Percentiles rank a stretch among this genome's conserved stretches.
These are phyloP conservation scores for Sanghuangporus sanghuang DNA, from an alignment of 1,284 basidiomycete species.

Conservation along the genomic window DNA sequence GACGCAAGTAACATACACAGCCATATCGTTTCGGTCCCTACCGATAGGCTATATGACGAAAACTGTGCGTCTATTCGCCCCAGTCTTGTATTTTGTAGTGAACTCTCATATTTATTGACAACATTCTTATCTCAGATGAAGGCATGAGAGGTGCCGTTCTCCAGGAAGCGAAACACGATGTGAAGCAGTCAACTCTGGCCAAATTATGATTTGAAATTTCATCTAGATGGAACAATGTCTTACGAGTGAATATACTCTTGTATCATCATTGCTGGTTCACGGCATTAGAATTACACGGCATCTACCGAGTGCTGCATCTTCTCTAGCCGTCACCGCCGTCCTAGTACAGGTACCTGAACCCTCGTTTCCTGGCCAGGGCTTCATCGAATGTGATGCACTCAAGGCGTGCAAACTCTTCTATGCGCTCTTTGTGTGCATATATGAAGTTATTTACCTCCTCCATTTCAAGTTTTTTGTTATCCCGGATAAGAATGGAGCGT, in stretches of 20 bases:
- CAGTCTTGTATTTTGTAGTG: neutral
- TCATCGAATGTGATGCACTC: slow-evolving; percentile 35
- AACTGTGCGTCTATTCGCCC: slow-evolving; percentile 52
- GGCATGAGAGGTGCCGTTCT: slow-evolving; percentile 11
- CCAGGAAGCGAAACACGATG: slow-evolving; percentile 7
- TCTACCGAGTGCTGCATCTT: no score
- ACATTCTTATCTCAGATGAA: slow-evolving; percentile 2
- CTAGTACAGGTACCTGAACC: slow-evolving; percentile 39
- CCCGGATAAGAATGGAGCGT: slow-evolving; percentile 28
- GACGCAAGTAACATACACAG: slow-evolving; percentile 67
- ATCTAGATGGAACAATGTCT: no score
- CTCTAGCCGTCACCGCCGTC: neutral
- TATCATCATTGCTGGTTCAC: no score
- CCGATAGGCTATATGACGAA: slow-evolving; percentile 65
- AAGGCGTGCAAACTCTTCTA: slow-evolving; percentile 34
- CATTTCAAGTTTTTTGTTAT: slow-evolving; percentile 32
- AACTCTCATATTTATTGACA: neutral
- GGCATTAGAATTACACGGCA: no score
- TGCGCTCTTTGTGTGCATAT: slow-evolving; percentile 29
- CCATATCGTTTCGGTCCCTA: slow-evolving; percentile 61
- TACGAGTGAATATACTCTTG: no score
- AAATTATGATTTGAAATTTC: neutral
- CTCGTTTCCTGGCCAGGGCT: slow-evolving; percentile 32
- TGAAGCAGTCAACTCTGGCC: neutral
- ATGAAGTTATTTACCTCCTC: slow-evolving; percentile 30